Conservation (phyloP, 2,329 filamentous ascomycete species). For the Cadophora sp. region DNA sequence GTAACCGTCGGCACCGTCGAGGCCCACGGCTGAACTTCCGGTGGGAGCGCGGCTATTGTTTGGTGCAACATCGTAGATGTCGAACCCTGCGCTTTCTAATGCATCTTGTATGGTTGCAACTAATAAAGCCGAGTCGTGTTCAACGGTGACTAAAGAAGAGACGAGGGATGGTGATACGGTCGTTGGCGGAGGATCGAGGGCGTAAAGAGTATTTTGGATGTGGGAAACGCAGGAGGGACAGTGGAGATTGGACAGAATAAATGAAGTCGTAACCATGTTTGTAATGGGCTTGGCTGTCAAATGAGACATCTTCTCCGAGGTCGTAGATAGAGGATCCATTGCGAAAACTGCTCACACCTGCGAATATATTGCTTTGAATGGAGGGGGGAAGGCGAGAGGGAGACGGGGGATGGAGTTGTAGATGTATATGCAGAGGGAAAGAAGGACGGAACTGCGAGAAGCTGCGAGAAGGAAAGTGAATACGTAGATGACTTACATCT, state of each 20-base stretch:
- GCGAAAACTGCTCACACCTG: background rate
- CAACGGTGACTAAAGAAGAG: conserved; percentile 70
- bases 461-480: conserved; percentile 17
- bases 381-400: background rate
- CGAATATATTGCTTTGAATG: background rate
- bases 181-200: conserved; percentile 54
- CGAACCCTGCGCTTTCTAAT: conserved; percentile 65
- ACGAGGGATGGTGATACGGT: conserved; percentile 75
- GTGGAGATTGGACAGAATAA: conserved; percentile 77
- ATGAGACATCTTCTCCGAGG: conserved; percentile 2
- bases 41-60: conserved; percentile 20
- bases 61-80: conserved; percentile 52
- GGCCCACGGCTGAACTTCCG: conserved; percentile 23
- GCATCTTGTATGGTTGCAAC: conserved; percentile 53
- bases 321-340: background rate
- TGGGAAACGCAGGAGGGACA: conserved; percentile 76
- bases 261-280: conserved; percentile 44
- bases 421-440: conserved; percentile 7
- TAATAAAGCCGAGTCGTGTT: conserved; percentile 55
- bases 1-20: conserved; percentile 37
- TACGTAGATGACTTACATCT: background rate
- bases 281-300: background rate
- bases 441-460: conserved; percentile 13
- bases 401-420: background rate
- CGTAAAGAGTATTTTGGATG: conserved; percentile 64